phyloP scores from a whole-genome alignment of 176 grass and related monocot species.

The Dendrocalamus sinicus region DNA sequence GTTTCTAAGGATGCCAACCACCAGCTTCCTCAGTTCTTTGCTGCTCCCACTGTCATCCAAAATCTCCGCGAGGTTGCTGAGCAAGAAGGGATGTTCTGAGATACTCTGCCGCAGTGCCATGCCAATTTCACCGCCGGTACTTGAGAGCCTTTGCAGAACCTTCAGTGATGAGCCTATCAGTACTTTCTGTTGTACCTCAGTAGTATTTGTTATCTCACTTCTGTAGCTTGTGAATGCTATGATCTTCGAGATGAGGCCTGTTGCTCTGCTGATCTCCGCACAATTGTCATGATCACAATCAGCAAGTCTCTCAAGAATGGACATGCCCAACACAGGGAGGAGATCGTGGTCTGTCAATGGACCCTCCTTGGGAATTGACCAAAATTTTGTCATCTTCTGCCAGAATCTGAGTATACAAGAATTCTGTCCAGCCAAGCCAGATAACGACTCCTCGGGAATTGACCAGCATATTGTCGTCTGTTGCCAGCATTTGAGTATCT shows the following conservation, averaged over 20 bases:
- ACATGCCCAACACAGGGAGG: no score
- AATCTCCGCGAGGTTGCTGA: background rate
- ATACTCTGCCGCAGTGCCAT: background rate
- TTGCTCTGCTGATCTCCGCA: background rate
- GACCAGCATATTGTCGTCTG: no score
- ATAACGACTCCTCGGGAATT: no score
- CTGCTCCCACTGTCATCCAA: background rate
- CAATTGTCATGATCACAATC: conserved; percentile 7
- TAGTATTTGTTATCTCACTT: background rate
- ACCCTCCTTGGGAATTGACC: background rate
- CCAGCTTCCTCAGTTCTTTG: background rate
- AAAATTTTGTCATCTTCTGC: background rate
- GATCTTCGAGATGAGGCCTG: background rate
- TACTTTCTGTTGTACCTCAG: background rate
- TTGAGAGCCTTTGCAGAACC: background rate
- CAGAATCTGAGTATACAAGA: background rate
- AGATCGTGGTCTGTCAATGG: background rate
- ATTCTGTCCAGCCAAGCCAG: no score
- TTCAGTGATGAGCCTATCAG: background rate
- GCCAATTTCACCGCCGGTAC: background rate
- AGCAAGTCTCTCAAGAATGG: background rate
- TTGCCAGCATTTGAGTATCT: background rate
- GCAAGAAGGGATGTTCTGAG: background rate
- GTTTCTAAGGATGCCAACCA: background rate
- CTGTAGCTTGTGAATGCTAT: conserved; percentile 18